A percentile compares a stretch with the other conserved stretches of the same genome.
Conservation (phyloP, 257 asterid genomes). For the Forsythia viridissima region DNA sequence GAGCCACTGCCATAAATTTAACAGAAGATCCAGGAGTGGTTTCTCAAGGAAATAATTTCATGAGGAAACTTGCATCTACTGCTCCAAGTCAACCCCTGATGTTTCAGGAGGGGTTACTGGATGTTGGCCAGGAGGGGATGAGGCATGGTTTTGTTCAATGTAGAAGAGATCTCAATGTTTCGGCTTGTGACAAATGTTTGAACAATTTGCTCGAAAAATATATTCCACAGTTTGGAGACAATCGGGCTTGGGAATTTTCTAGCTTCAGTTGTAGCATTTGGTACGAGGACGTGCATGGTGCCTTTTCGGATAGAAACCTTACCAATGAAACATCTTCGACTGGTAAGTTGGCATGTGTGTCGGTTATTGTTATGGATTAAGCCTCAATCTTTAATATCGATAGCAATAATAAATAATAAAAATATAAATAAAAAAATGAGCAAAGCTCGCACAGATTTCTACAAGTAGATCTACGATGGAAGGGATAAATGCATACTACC, state of each 20-base stretch:
- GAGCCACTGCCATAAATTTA: background rate
- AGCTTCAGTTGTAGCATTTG: background rate
- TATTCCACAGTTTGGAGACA: background rate
- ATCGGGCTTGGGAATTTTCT: background rate
- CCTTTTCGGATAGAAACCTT: background rate
- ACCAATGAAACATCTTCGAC: background rate
- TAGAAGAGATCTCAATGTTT: background rate
- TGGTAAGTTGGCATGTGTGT: background rate
- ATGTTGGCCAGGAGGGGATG: background rate
- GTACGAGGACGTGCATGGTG: background rate
- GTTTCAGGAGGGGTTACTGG: background rate
- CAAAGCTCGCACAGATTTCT: no score
- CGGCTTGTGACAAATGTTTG: background rate
- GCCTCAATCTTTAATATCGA: background rate
- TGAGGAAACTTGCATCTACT: slow-evolving; percentile 1
- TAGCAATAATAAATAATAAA: no score
- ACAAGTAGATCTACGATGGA: no score
- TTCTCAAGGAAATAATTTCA: background rate
- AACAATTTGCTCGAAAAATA: background rate
- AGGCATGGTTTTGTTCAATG: background rate
- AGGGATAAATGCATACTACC: background rate
- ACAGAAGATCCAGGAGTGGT: background rate
- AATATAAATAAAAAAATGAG: no score
- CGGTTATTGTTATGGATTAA: background rate
- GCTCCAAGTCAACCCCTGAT: background rate